These are phyloP conservation scores for Flammula alnicola DNA, from an alignment of 1,284 basidiomycete genomes.

Conservation along the genomic window DNA sequence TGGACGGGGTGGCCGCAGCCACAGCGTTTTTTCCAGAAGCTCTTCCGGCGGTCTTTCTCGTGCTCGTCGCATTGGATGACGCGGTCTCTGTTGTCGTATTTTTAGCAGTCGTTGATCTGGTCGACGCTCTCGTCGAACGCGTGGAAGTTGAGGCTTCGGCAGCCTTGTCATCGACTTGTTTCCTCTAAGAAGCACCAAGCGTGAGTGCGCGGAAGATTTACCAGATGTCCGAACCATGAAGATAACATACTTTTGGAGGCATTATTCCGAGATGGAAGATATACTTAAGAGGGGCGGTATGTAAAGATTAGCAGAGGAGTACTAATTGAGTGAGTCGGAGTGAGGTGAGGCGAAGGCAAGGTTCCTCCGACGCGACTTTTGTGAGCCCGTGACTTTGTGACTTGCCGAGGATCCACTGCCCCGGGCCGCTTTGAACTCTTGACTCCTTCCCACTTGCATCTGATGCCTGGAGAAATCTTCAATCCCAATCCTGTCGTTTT, in stretches of 20 bases:
- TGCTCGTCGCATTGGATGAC: constrained; percentile 17
- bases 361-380: constrained; percentile 22
- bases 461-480: constrained; percentile 58
- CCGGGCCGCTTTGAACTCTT: constrained; percentile 6
- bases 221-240: not conserved
- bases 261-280: constrained; percentile 24
- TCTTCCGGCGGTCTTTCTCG: constrained; percentile 22
- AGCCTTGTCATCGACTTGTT: constrained; percentile 41
- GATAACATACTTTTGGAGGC: constrained; percentile 45
- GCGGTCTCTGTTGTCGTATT: constrained; percentile 19
- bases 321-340: constrained; percentile 7
- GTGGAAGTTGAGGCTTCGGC: constrained; percentile 41
- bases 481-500: constrained; percentile 70
- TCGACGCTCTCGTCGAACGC: constrained; percentile 30
- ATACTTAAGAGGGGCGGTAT: not conserved
- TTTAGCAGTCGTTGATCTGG: constrained; percentile 25
- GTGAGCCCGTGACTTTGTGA: constrained; percentile 3
- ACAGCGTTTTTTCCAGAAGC: constrained; percentile 19
- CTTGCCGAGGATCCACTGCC: constrained; percentile 1
- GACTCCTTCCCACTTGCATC: not conserved
- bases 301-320: no score
- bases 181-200: constrained; percentile 36
- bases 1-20: constrained; percentile 9
- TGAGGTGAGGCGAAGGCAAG: constrained; percentile 20
- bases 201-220: not conserved